phyloP scores from a whole-genome alignment of 2,329 filamentous ascomycete genomes.

The Juglanconis oblonga region DNA sequence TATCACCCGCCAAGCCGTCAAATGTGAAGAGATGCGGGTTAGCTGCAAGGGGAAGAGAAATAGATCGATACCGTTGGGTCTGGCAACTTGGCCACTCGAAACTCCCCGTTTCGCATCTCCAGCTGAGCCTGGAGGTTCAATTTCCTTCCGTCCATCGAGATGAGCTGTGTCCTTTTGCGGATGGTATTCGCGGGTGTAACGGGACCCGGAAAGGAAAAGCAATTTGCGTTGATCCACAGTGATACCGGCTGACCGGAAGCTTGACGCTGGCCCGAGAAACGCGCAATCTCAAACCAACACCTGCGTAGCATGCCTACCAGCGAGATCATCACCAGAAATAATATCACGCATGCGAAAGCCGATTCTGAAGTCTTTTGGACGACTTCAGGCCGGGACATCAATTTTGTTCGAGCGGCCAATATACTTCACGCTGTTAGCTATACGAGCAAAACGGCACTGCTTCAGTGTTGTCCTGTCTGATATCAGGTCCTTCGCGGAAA shows the following conservation, averaged over 20 bases:
- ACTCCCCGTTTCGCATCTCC: not conserved
- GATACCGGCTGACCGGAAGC: not conserved
- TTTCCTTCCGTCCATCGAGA: not conserved
- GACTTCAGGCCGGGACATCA: not conserved
- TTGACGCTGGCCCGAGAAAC: not conserved
- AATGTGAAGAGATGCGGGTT: constrained; percentile 10
- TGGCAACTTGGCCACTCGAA: not conserved
- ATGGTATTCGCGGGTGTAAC: not conserved
- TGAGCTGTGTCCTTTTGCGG: not conserved
- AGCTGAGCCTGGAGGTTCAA: not conserved
- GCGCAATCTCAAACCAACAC: not conserved
- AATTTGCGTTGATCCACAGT: not conserved
- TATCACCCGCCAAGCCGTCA: constrained; percentile 7
- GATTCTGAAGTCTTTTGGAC: not conserved
- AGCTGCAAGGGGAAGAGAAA: constrained; percentile 2
- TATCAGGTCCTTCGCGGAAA: not conserved
- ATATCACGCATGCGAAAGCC: not conserved
- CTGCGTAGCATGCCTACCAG: not conserved
- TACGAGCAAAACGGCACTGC: not conserved
- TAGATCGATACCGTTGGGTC: not conserved
- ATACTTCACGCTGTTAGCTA: not conserved
- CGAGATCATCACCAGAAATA: not conserved
- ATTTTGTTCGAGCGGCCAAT: not conserved
- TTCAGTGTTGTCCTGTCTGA: not conserved
- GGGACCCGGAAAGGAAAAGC: not conserved